Base-by-base conservation (phyloP, 169 alveolate species). In the Eimeria maxima region DNA sequence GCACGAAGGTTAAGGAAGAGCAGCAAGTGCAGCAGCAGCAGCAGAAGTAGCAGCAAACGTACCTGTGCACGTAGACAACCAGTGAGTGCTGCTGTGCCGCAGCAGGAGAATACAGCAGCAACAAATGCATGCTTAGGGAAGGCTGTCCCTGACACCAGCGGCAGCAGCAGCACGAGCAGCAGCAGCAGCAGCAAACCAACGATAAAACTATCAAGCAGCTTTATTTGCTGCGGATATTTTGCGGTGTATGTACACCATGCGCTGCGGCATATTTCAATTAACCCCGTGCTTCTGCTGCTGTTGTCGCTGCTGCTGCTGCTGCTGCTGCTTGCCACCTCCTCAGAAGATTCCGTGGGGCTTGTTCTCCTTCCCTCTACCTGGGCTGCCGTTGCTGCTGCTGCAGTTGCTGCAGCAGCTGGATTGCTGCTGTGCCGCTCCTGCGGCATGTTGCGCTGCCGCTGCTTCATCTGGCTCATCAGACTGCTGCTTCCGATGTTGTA, bases 71-170 rank as follows among this genome's bases (percentile, higher is more conserved):
- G 80, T 8, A 89, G 67, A 69, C 95, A 89, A 10, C 80, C 95
- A 18, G 95, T 53, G 47, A 89, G 95, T 60, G 81, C 95, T 27
- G 95, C 95, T 10, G 95, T 89, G 69, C 95, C 95, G 50, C 50
- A 65, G 95, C 88, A 89, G 44, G 95, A 89, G 87, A 89, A 24
- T 8, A 89, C n/a, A 33, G 95, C 86, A 53, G 95, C 80, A 16
- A 71, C 50, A 69, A 89, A 71, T 42, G 95, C 86, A 27, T 47
- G 80, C 71, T 44, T 44, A 33, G 95, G 95, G 55, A 69, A 89
- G 29, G 73, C 47, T 4, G 95, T 47, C 29, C 88, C 50, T n/a
- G 87, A 44, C 55, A 69, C n/a, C 13, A 69, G 86, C 29, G 87
- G 86, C 33, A 65, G 73, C 73, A 47, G 27, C 86, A 67, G 55